Base-by-base conservation (phyloP, 2,329 filamentous ascomycete species). In the Fusarium longipes region DNA sequence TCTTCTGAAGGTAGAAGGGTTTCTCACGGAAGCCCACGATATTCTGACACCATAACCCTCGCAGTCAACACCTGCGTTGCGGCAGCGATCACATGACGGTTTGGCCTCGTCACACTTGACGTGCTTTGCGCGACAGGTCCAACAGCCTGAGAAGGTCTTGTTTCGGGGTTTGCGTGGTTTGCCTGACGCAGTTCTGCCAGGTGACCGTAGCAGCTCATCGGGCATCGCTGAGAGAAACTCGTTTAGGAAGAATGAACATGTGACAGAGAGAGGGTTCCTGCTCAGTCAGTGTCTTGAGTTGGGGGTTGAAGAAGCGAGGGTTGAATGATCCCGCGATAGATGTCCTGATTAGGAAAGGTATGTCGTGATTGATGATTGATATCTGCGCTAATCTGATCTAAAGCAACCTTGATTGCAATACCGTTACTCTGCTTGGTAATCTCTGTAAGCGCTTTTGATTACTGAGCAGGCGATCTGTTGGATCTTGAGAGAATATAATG, bases 121-220 rank as follows among this genome's bases (percentile, higher is more conserved):
- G 25, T 73, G 71, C 30, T 72, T 73, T 8, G 71, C 69, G 8
- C 71, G 57, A 57, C 71, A 73, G 1, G 71, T 73, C 71, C 71
- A 73, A 47, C 71, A 73, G 18, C 71, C 71, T 4, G 71, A 72
- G 17, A 73, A 73, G 17, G 57, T 73, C 58, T 73, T 73, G 7
- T 70, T 72, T 32, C 70, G 70, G n/a, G 40, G 52, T 54, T 72
- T 73, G 5, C 65, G 64, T n/a, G 52, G 63, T 8, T 70, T 60
- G 8, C 57, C 65, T 8, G 65, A 60, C 17, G 51, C 60, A 22
- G 60, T 63, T 17, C 12, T 50, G 1, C 18, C 43, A 17, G 48
- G 44, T 8, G 51, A 63, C 44, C 38, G 61, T 14, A 42, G 49
- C 15, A 40, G n/a, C n/a, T 59, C 54, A 27, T 44, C 57, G 6